Evolutionary conservation across 140 eudicot genomes (phyloP).

Genomic region (Stevia rebaudiana): DNA sequence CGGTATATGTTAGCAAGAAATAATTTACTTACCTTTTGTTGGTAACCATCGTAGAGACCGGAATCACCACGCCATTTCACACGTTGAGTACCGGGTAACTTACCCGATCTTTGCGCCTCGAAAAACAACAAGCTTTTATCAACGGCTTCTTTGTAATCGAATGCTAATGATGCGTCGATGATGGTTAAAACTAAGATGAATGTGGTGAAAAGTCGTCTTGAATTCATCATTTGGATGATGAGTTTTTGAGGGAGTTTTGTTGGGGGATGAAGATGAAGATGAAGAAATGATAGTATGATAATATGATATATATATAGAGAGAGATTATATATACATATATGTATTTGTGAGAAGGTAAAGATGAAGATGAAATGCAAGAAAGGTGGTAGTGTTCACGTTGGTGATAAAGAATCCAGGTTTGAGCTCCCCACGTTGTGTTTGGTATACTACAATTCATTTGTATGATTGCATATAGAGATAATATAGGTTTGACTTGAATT

Average conservation of each 20-base stretch:
- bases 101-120: conserved; percentile 93
- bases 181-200: conserved; percentile 30
- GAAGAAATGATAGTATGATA: conserved; percentile 21
- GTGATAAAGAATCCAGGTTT: conserved; percentile 18
- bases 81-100: conserved; percentile 53
- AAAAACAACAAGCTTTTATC: conserved; percentile 72
- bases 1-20: no score
- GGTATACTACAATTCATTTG: conserved; percentile 8
- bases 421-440: conserved; percentile 57
- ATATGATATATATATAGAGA: not conserved
- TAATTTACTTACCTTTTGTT: conserved; percentile 47
- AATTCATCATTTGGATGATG: conserved; percentile 4
- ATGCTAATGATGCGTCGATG: conserved; percentile 21
- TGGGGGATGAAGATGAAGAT: not conserved
- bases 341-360: not conserved
- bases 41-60: conserved; percentile 67
- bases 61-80: conserved; percentile 85
- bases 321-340: not conserved
- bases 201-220: conserved; percentile 14
- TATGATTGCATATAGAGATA: conserved; percentile 9
- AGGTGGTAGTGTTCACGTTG: conserved; percentile 51
- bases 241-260: not conserved
- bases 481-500: conserved; percentile 23
- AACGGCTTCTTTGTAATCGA: conserved; percentile 61
- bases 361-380: conserved; percentile 13